Conservation (phyloP, 2,329 filamentous ascomycete species). For the Parastagonospora avenae region DNA sequence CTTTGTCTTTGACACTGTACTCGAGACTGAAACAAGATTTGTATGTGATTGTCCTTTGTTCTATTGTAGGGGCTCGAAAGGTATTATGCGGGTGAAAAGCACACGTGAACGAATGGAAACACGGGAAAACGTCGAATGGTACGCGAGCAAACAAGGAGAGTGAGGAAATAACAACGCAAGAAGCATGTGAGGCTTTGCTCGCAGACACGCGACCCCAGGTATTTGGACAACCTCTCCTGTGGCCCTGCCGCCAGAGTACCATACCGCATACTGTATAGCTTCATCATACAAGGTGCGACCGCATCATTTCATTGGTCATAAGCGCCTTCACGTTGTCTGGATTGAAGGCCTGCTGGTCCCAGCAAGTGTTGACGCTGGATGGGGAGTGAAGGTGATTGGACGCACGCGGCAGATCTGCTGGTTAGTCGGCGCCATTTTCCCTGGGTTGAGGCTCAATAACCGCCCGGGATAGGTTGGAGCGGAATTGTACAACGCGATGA, state of each 20-base stretch:
- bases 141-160: conserved; percentile 1
- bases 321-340: conserved; percentile 31
- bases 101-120: conserved; percentile 2
- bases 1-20: conserved; percentile 24
- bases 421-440: conserved; percentile 39
- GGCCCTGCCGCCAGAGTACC: conserved; percentile 31
- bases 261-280: conserved; percentile 35
- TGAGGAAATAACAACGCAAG: conserved; percentile 14
- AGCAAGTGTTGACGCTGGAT: conserved; percentile 29
- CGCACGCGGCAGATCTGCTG: conserved; percentile 27
- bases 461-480: conserved; percentile 44
- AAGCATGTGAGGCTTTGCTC: conserved; percentile 24
- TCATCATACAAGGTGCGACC: conserved; percentile 16
- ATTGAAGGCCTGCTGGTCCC: conserved; percentile 28
- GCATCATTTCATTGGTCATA: conserved; percentile 32
- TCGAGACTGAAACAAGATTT: conserved; percentile 31
- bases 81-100: conserved; percentile 13
- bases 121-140: conserved; percentile 9
- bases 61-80: conserved; percentile 25
- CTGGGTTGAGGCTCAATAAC: conserved; percentile 39
- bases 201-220: conserved; percentile 34
- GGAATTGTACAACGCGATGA: conserved; percentile 40
- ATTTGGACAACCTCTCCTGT: conserved; percentile 20
- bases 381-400: conserved; percentile 40
- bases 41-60: conserved; percentile 33